Evolutionary conservation across 352 stramenopile species (phyloP).

Genomic region (Blastocystis sp.): DNA sequence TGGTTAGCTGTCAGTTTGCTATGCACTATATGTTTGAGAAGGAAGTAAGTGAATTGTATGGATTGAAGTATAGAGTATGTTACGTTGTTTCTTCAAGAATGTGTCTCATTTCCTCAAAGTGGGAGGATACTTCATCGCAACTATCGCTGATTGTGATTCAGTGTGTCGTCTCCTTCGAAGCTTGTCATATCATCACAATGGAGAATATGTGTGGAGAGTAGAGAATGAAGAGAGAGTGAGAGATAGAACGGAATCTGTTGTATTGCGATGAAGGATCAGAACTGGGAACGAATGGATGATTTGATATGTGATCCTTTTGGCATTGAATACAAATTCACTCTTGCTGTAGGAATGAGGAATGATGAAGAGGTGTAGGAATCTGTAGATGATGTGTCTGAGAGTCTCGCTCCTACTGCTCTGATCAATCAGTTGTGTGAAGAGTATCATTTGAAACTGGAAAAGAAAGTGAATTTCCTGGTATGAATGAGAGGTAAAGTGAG

Average conservation of each 20-base stretch:
- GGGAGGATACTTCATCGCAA: conserved; percentile 28
- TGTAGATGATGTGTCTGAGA: conserved; percentile 30
- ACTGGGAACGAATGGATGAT: neutral
- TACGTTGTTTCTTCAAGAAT: conserved; percentile 6
- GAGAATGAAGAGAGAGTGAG: neutral
- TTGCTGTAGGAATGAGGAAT: neutral
- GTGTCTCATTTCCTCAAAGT: neutral
- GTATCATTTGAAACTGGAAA: neutral
- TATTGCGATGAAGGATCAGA: neutral
- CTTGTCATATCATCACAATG: neutral
- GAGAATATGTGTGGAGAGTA: conserved; percentile 23
- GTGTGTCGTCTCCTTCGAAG: neutral
- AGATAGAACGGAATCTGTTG: conserved; percentile 25
- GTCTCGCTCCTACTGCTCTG: neutral
- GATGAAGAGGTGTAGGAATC: conserved; percentile 1
- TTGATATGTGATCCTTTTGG: neutral
- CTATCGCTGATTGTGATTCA: conserved; percentile 3
- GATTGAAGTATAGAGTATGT: neutral
- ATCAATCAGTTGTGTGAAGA: neutral
- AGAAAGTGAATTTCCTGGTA: conserved; percentile 31
- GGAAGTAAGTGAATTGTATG: neutral
- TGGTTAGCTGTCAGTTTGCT: conserved; percentile 55
- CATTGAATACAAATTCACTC: conserved; percentile 2
- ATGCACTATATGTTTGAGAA: conserved; percentile 57
- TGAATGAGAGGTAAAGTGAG: neutral